phyloP scores from a whole-genome alignment of 768 basidiomycete species.

The Calocybe cyanea region DNA sequence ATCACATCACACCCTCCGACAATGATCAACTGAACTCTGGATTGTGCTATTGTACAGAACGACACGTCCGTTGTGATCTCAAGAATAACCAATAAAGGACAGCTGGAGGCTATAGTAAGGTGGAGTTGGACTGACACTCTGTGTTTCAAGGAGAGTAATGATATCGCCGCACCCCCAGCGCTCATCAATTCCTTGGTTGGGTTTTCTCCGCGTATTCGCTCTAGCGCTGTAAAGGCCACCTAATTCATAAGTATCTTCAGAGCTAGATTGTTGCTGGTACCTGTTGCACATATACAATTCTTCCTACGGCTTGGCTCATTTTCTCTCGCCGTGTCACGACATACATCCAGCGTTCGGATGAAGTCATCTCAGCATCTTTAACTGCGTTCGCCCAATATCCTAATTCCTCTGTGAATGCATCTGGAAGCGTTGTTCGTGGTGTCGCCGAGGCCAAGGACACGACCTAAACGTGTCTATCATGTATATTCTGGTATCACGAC shows the following conservation, averaged over 20 bases:
- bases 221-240: too few relatives aligned
- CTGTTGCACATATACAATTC: constrained; percentile 20
- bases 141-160: too few relatives aligned
- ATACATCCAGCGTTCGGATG: constrained; percentile 26
- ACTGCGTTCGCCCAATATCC: constrained; percentile 10
- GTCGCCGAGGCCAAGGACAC: constrained; percentile 14
- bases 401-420: constrained; percentile 10
- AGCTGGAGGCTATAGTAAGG: too few relatives aligned
- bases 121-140: too few relatives aligned
- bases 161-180: too few relatives aligned
- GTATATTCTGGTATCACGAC: not conserved
- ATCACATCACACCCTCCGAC: too few relatives aligned
- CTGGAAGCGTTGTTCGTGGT: not conserved
- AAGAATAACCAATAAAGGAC: too few relatives aligned
- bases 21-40: too few relatives aligned
- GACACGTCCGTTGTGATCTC: too few relatives aligned
- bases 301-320: constrained; percentile 24
- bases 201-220: too few relatives aligned
- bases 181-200: too few relatives aligned
- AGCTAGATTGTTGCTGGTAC: constrained; percentile 2
- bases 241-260: not conserved
- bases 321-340: constrained; percentile 27
- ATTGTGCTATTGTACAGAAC: too few relatives aligned
- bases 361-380: constrained; percentile 8
- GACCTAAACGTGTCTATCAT: constrained; percentile 19